phyloP scores from a whole-genome alignment of 768 basidiomycete species.

The Suillus subaureus region DNA sequence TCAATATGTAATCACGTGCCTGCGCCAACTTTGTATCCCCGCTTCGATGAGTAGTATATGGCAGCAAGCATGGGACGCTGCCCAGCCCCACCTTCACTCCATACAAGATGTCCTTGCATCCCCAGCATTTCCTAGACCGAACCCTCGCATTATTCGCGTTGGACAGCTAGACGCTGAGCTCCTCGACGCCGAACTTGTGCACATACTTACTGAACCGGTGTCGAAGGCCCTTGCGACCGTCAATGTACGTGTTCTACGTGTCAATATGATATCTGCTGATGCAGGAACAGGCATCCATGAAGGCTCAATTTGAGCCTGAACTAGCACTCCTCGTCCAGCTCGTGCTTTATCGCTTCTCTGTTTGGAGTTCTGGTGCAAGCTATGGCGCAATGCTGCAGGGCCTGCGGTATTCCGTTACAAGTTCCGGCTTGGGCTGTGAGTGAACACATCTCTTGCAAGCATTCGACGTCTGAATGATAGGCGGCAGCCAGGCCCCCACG shows the following conservation, averaged over 20 bases:
- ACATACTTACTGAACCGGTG: slow-evolving; percentile 82
- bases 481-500: slow-evolving; percentile 70
- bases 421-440: slow-evolving; percentile 22
- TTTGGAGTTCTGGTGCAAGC: slow-evolving; percentile 79
- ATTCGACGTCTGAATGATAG: slow-evolving; percentile 5
- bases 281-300: slow-evolving; percentile 53
- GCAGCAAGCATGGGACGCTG: slow-evolving; percentile 67
- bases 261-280: slow-evolving; percentile 17
- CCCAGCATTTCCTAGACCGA: slow-evolving; percentile 23
- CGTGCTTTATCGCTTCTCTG: slow-evolving; percentile 76
- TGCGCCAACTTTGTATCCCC: slow-evolving; percentile 3
- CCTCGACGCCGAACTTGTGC: slow-evolving; percentile 85
- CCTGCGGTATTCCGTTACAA: slow-evolving; percentile 53
- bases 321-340: slow-evolving; percentile 69
- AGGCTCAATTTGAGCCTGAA: slow-evolving; percentile 72
- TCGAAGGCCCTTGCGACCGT: slow-evolving; percentile 67
- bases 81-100: slow-evolving; percentile 53
- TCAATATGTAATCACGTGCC: slow-evolving; percentile 19
- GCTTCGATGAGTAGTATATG: slow-evolving; percentile 32
- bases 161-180: slow-evolving; percentile 91
- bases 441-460: slow-evolving; percentile 5
- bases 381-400: slow-evolving; percentile 87
- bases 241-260: slow-evolving; percentile 49
- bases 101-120: slow-evolving; percentile 45
- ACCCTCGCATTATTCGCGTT: slow-evolving; percentile 69